Base-by-base conservation (phyloP, 2,329 filamentous ascomycete genomes). In the Nemania sp. region DNA sequence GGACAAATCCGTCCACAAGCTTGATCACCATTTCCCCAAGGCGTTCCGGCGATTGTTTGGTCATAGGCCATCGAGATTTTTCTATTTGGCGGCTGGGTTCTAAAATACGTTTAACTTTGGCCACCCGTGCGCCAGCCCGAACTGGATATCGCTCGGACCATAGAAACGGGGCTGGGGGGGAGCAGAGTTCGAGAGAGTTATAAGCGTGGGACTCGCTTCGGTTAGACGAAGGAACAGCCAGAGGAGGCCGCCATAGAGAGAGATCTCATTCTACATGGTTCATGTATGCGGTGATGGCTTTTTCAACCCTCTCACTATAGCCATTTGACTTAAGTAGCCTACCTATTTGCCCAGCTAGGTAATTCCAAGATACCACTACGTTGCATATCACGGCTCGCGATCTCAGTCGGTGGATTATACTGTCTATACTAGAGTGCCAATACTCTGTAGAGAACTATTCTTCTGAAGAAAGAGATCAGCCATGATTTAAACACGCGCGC, bases 31-130 rank as follows among this genome's bases (percentile, higher is more conserved):
- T 57, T 54, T 53, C 19, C 37, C 41, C 19, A 3, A 39, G 58
- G 60, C 58, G 58, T 61, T 56, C 43, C 37, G 57, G 59, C 45
- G 54, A 55, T 34, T 49, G 43, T 30, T 43, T 44, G 39, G 42
- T 55, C 43, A 34, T 40, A 28, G 17, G 36, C 37, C 43, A 41
- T 26, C 12, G 40, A 20, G n/a, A n/a, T 40, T 22, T 26, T 43
- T 43, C 30, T 17, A n/a, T 47, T 45, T 31, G 20, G 33, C 24
- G 47, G 56, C 20, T 56, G 19, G 33, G 28, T 36, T 28, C 34
- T 20, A 31, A 26, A 46, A 17, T 37, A 36, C 26, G 46, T 41
- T 24, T 42, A 40, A 30, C 39, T 57, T 40, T 40, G 39, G 31
- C 28, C 39, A 26, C 41, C 31, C 31, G 49, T 37, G 34, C 33